A percentile compares a stretch with the other conserved stretches of the same genome.
Conservation (phyloP, 108 stramenopile genomes). For the Schizochytrium sp. region DNA sequence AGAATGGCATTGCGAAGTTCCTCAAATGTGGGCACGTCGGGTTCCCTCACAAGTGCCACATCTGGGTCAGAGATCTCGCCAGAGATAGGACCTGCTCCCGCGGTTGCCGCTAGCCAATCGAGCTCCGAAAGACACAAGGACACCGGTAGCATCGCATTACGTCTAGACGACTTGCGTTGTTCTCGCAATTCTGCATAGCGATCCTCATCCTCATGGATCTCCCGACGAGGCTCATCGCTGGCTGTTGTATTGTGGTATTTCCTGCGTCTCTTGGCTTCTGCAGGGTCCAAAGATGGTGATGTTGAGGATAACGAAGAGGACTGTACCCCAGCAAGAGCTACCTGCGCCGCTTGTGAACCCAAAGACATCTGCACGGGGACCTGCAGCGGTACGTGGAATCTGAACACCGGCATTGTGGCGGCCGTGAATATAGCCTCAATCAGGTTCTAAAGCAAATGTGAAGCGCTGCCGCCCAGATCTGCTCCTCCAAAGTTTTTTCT, state of each 20-base stretch:
- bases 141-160: neutral
- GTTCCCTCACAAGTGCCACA: neutral
- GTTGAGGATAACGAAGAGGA: too few relatives aligned
- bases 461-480: too few relatives aligned
- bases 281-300: too few relatives aligned
- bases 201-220: constrained; percentile 10
- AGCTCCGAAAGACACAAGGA: neutral
- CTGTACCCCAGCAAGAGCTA: too few relatives aligned
- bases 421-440: too few relatives aligned
- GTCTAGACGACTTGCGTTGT: neutral
- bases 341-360: too few relatives aligned
- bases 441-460: too few relatives aligned
- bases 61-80: too few relatives aligned
- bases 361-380: too few relatives aligned
- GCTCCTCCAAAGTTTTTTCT: too few relatives aligned
- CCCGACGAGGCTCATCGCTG: neutral
- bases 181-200: neutral
- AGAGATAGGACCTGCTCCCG: neutral
- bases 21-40: neutral
- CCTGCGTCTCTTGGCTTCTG: neutral
- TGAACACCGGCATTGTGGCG: too few relatives aligned
- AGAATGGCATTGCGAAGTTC: neutral
- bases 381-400: too few relatives aligned
- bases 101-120: constrained; percentile 9
- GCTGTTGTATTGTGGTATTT: neutral